Evolutionary conservation across 352 stramenopile genomes (phyloP), one percentile per base, ranked within the genome.

Genomic region (Globisporangium camurandrum): DNA sequence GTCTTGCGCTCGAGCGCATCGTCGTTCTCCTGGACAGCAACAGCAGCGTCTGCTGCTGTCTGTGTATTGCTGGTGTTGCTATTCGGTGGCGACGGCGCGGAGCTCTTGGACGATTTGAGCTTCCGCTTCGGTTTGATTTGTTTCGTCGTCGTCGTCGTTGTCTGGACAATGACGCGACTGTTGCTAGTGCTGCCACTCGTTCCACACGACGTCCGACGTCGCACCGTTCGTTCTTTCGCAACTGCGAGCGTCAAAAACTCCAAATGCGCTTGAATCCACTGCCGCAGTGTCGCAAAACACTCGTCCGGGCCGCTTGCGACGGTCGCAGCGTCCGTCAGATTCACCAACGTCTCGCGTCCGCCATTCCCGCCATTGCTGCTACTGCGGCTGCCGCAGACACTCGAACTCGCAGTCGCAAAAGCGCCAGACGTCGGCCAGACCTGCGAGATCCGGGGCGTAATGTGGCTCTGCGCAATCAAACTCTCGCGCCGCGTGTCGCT

Each of bases 401-500:
- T 34, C n/a, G n/a, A n/a, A n/a, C n/a, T n/a, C n/a, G n/a, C n/a
- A n/a, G n/a, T n/a, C n/a, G n/a, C n/a, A n/a, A n/a, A n/a, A n/a
- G n/a, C n/a, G n/a, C n/a, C n/a, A n/a, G n/a, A n/a, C n/a, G 33
- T 20, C 33, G 33, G 4, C 74, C 71, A 86, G 44, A 88, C 59
- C 34, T 85, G 74, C 17, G 77, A 88, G 45, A 88, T 67, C 1
- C 77, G 69, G n/a, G 77, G 77, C 20, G 64, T 61, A 3, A 60
- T 46, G 37, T 88, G 84, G 66, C 71, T 80, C 14, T 64, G 64
- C 16, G 66, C 48, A 45, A 88, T 77, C 28, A 74, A 38, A 57
- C 77, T 88, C 19, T 88, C 77, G 41, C 77, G 61, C 8, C 77
- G 77, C 49, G 59, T 61, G 54, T 88, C 77, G 24, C 75, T 72